Base-by-base conservation (phyloP, 1,139 yeast genomes). In the Candida dubliniensis region DNA sequence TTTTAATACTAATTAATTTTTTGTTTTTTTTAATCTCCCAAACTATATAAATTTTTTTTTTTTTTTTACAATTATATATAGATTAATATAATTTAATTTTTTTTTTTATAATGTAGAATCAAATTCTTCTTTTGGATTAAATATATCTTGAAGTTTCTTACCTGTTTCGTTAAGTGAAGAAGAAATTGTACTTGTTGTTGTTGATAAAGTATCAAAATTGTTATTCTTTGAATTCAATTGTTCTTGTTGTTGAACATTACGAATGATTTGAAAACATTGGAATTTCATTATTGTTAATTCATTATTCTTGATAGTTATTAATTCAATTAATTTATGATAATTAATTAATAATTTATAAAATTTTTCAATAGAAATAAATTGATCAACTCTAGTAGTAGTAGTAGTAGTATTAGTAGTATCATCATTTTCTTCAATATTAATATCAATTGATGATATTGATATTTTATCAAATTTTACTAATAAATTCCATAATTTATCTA, bases 91-190 rank as follows among this genome's bases (percentile, higher is more conserved):
- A 4, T 27, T 27, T 27, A 10, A 10, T 27, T 27, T 27, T 27
- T 10, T 27, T 14, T 10, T 27, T 26, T 23, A 36, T 24, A 36
- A 18, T n/a, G 50, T 47, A 4, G 48, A 40, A 31, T 50, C 52
- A 43, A 45, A 50, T 27, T 50, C 53, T 39, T 50, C 53, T 31
- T 36, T 42, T 6, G 52, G 49, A 35, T 47, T 46, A 32, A 48
- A 50, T 11, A 50, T 43, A 31, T 46, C 42, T 39, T 39, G 40
- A 29, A 49, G 40, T 11, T 44, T 44, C 15, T 31, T 36, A 15
- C 40, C 29, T 13, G 42, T 40, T 13, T 46, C 45, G 12, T 37
- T 41, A 26, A 31, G 12, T 11, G 35, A 31, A 26, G 12, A 18
- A 18, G 5, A 18, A n/a, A n/a, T 26, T 15, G 31, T 10, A 2